Conservation (phyloP, 2,329 filamentous ascomycete species). For the Botrytis medusae region DNA sequence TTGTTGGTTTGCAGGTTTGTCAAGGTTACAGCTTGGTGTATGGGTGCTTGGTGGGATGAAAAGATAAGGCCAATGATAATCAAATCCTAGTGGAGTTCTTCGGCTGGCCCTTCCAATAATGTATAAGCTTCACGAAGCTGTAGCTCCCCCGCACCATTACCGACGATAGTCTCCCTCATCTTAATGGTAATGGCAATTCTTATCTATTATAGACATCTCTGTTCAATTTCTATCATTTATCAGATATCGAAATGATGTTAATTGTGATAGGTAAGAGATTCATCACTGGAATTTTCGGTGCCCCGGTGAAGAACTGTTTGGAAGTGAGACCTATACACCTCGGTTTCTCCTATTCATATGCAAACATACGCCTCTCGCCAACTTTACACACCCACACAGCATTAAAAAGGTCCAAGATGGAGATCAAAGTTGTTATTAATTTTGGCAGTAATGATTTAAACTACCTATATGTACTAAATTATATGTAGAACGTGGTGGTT, state of each 20-base stretch:
- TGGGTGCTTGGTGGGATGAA: conserved; percentile 7
- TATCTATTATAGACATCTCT: not conserved
- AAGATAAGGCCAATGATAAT: conserved; percentile 9
- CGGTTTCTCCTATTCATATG: not conserved
- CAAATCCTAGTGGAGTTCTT: conserved; percentile 1
- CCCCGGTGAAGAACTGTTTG: not conserved
- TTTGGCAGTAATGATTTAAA: conserved; percentile 1
- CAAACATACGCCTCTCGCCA: not conserved
- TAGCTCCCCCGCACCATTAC: conserved; percentile 1
- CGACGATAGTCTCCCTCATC: not conserved
- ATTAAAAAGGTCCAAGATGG: not conserved
- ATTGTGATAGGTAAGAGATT: not conserved
- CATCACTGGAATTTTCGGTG: not conserved
- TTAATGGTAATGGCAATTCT: not conserved
- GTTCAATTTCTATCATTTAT: not conserved
- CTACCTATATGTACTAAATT: conserved; percentile 5
- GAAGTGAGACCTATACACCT: not conserved
- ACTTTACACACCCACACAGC: not conserved
- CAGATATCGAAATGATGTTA: not conserved
- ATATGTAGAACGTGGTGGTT: not conserved
- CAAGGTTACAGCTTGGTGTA: not conserved
- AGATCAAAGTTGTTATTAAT: conserved; percentile 7
- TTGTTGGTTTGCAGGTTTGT: not conserved
- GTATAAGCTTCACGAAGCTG: conserved; percentile 7
- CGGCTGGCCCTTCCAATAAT: conserved; percentile 18